Evolutionary conservation across 805 yeast genomes (phyloP), one percentile per base, ranked within the genome.

Genomic region (Cyberlindnera mycetangii): DNA sequence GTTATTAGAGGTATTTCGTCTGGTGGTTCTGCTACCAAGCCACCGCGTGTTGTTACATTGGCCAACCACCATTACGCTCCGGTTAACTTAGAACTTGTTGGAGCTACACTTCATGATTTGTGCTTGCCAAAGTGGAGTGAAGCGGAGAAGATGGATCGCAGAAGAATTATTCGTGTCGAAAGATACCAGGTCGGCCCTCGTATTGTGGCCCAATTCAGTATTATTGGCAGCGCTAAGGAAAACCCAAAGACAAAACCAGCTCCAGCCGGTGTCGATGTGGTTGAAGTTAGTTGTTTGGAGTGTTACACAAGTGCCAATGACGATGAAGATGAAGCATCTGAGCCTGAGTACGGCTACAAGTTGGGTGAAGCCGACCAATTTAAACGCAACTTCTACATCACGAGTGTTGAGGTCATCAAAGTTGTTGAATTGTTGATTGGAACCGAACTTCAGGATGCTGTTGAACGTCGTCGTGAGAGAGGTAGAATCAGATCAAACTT

Each of bases 401-500:
- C 87, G 1, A 74, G 81, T 44, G 85, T 81, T 28, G 87, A 81
- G 56, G 85, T 81, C 17, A 75, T 81, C 50, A 80, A 75, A 60
- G 75, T 81, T 51, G 83, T 81, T 24, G 86, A 81, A 61, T 58
- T 79, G 41, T 58, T 81, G 37, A 78, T 81, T 50, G 82, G 83
- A 6, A 68, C 74, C 3, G 71, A 71, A 45, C 56, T 60, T 27
- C 64, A 62, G 42, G 74, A 74, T 44, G 70, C 77, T 5, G 68
- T 68, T 7, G 81, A 75, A 44, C 71, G 79, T 49, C 71, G 87
- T 48, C 71, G 76, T 47, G 86, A 81, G 56, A 60, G 85, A 38
- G 86, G 86, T n/a, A 66, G 87, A 45, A 76, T 81, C 35, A 67
- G 87, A 61, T 76, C 82, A 37, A 81, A 81, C 53, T 66, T 81